Base-by-base conservation (phyloP, 2,329 filamentous ascomycete genomes). In the Trichoderma guizhouense region DNA sequence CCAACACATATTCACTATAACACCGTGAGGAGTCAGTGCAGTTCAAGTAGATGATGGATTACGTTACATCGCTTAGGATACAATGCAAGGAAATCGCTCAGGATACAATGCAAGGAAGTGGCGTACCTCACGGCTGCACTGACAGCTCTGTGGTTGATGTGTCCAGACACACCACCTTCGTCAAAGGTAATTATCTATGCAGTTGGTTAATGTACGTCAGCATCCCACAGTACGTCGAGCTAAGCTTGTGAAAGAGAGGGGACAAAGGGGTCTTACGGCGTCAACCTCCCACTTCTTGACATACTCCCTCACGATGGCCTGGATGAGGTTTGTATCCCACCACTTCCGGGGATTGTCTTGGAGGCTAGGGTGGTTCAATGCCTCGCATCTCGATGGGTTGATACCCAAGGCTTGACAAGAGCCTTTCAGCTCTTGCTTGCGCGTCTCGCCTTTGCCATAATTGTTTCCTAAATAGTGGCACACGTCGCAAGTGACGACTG, bases 141-240 rank as follows among this genome's bases (percentile, higher is more conserved):
- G 64, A 83, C 81, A 18, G 82, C 81, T 24, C 80, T 73, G 70
- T 83, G 82, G 67, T 83, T 83, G 65, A 83, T 77, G 68, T 83
- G 81, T 7, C 81, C 80, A 1, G 81, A 82, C 7, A 83, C 78
- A 18, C 81, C 82, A 28, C 79, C 79, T n/a, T 80, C 71, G 55
- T 83, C 82, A 71, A 83, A 83, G 0, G 81, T 83, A 64, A 83
- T 78, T 66, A 83, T 82, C 79, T 76, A 51, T 57, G 14, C 79
- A 14, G 3, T 21, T 60, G n/a, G 68, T 43, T 8, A 30, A 51
- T 18, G n/a, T 64, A 18, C 26, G 60, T 71, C 39, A 64, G 58
- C 60, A 28, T 69, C 57, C n/a, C 14, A 53, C 32, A 14, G 14
- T 24, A 47, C 32, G 34, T 39, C 15, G 2, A 64, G 14, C 15